Evolutionary conservation across 805 yeast genomes (phyloP), one percentile per base, ranked within the genome.

Genomic region (Myxozyma geophila): DNA sequence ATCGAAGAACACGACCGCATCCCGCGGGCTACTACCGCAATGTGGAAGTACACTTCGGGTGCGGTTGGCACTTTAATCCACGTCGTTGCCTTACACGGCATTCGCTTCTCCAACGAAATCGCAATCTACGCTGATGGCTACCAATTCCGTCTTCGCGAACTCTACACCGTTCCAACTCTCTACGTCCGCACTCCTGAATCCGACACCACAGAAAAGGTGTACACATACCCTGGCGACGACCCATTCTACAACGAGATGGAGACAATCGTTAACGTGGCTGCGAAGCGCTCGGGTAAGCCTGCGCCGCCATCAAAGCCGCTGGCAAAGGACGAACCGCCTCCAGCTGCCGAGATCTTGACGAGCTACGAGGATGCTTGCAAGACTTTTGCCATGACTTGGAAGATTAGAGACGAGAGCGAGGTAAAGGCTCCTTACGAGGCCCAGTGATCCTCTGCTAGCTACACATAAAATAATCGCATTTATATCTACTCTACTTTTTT

Each of bases 111-210:
- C 6, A 67, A 64, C 55, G 67, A 64, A 40, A 60, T 68, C 19
- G 59, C 66, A 13, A 59, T 67, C 37, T 64, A 62, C 46, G 68
- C 70, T 17, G 68, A 67, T 39, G 70, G 71, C 28, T 67, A 67
- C 50, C 70, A 68, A 54, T 41, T 66, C 19, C 66, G 70, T 17
- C 61, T 68, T 23, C 50, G 60, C 12, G 67, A 67, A 49, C 64
- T 64, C 17, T 68, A 68, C 52, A 62, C 64, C 12, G 41, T 33
- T 10, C 71, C 71, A 9, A 56, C 59, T 15, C 50, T 67, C 13
- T 63, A 60, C 54, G 69, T 68, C 36, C 60, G 71, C 10, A 21
- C 59, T 19, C 70, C 71, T 28, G 58, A 59, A 37, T 40, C 51
- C 7, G 64, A 60, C 46, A 58, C 58, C 9, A 50, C 51, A 46